Percentiles rank a stretch among this genome's conserved stretches.
These are phyloP conservation scores for Reticulascus tulasneorum DNA, from an alignment of 2,329 filamentous ascomycete species.

Conservation along the genomic window DNA sequence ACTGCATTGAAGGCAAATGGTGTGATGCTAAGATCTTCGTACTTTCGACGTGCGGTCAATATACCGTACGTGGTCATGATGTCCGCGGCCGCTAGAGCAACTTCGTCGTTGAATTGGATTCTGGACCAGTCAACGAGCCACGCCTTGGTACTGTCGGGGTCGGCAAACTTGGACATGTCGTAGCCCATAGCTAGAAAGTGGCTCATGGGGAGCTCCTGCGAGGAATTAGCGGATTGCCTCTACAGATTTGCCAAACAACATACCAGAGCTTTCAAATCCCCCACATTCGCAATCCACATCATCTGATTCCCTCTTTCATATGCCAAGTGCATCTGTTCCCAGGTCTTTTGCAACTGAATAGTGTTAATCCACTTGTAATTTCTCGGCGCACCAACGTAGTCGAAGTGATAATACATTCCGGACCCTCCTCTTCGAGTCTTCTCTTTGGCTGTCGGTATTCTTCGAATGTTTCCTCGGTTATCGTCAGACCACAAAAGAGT, in stretches of 20 bases:
- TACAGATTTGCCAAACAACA: not conserved
- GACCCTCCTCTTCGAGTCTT: conserved; percentile 49
- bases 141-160: conserved; percentile 32
- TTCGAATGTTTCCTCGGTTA: conserved; percentile 57
- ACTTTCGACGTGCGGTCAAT: not conserved
- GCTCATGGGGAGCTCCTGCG: conserved; percentile 39
- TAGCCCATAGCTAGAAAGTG: conserved; percentile 55
- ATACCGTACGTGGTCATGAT: conserved; percentile 1
- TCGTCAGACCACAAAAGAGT: conserved; percentile 62
- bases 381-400: conserved; percentile 55
- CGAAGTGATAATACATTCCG: conserved; percentile 54
- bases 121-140: conserved; percentile 45
- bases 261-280: conserved; percentile 55
- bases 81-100: conserved; percentile 22
- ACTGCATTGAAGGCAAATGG: not conserved
- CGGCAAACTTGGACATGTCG: conserved; percentile 33
- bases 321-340: conserved; percentile 61
- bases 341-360: conserved; percentile 60
- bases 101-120: conserved; percentile 41
- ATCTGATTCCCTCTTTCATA: conserved; percentile 48
- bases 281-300: conserved; percentile 62
- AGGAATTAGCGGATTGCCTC: conserved; percentile 14
- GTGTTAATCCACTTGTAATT: conserved; percentile 65
- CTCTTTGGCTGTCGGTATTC: conserved; percentile 53
- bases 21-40: not conserved